Evolutionary conservation across 495 filamentous ascomycete genomes (phyloP).

Genomic region (Penicillium turbatum): DNA sequence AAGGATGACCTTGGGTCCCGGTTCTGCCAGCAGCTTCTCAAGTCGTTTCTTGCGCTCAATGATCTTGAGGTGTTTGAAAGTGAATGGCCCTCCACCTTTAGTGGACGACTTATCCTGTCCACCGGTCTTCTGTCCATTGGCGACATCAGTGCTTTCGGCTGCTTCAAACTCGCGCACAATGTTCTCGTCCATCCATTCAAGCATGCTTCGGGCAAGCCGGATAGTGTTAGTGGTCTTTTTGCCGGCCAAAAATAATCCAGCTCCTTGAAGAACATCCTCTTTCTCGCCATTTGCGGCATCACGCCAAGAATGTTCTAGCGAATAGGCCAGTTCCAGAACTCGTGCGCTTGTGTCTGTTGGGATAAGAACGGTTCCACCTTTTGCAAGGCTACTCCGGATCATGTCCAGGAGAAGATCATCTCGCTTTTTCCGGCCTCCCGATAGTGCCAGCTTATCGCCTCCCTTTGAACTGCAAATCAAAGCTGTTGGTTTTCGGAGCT

Average conservation of each 20-base stretch:
- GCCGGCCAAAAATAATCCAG: conserved; percentile 78
- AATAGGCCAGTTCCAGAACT: conserved; percentile 87
- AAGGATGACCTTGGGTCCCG: conserved; percentile 70
- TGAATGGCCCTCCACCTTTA: conserved; percentile 70
- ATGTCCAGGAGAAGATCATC: conserved; percentile 82
- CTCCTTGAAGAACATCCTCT: conserved; percentile 55
- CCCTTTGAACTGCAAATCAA: conserved; percentile 86
- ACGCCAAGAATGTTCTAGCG: conserved; percentile 89
- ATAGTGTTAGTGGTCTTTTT: conserved; percentile 76
- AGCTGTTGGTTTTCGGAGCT: conserved; percentile 86
- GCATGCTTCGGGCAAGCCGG: conserved; percentile 85
- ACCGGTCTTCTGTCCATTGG: conserved; percentile 37
- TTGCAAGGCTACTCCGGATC: conserved; percentile 68
- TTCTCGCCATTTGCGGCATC: conserved; percentile 51
- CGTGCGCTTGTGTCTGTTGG: conserved; percentile 92
- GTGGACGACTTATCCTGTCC: conserved; percentile 35
- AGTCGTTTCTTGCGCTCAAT: conserved; percentile 72
- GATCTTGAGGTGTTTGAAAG: conserved; percentile 81
- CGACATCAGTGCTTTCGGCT: conserved; percentile 50
- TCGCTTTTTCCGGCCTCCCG: conserved; percentile 69
- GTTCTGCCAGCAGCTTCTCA: conserved; percentile 53
- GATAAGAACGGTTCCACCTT: conserved; percentile 90
- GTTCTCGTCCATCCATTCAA: conserved; percentile 98
- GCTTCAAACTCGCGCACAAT: conserved; percentile 90
- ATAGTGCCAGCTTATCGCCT: conserved; percentile 62